Conservation (phyloP, 176 grass and related monocot genomes). For the Echinochloa phyllopogon region DNA sequence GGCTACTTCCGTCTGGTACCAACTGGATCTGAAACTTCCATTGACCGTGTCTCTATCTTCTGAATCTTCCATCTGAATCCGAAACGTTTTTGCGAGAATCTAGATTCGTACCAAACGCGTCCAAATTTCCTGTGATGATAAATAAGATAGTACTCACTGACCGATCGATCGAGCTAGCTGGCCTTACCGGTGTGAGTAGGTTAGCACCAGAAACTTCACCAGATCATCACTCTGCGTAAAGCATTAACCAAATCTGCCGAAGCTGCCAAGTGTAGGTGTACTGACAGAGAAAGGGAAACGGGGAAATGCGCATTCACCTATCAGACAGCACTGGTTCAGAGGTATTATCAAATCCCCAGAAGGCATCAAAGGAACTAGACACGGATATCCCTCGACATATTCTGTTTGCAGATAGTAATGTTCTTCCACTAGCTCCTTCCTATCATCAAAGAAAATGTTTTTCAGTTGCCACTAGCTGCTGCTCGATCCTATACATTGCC, state of each 20-base stretch:
- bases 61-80: too few species aligned
- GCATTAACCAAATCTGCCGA: not conserved
- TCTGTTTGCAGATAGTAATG: not conserved
- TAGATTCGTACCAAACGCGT: too few species aligned
- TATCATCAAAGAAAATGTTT: too few species aligned
- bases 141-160: not conserved
- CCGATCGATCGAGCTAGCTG: not conserved
- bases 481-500: too few species aligned
- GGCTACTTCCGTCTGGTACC: too few species aligned
- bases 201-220: not conserved
- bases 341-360: not conserved
- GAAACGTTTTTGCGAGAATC: too few species aligned
- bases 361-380: conserved; percentile 1
- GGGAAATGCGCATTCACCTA: not conserved
- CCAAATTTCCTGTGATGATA: too few species aligned
- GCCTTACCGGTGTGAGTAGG: not conserved
- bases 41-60: too few species aligned
- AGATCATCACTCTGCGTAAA: not conserved
- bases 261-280: not conserved
- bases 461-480: too few species aligned
- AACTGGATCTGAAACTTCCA: too few species aligned
- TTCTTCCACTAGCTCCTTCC: not conserved
- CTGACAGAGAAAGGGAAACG: not conserved
- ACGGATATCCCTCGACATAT: not conserved
- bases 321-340: not conserved